These are phyloP conservation scores for Blepharisma stoltei DNA, from an alignment of 73 alveolate genomes.

Conservation along the genomic window DNA sequence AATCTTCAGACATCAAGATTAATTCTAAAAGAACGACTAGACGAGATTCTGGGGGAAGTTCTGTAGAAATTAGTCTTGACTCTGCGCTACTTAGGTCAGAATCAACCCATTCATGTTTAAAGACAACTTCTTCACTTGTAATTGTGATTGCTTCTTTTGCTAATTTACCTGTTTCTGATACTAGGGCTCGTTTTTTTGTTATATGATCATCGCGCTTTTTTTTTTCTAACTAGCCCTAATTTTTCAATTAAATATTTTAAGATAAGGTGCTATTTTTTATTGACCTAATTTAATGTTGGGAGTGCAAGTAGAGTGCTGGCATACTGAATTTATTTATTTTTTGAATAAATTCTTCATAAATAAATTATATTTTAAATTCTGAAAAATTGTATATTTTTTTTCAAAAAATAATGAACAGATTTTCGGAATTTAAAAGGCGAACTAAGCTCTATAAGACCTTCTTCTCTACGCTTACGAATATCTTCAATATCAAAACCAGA, in stretches of 20 bases:
- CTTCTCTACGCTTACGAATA: not conserved
- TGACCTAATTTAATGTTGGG: too few species aligned
- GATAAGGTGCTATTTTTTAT: too few species aligned
- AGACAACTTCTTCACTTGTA: not conserved
- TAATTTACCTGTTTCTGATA: not conserved
- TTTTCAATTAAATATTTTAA: too few species aligned
- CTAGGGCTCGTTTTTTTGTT: not conserved
- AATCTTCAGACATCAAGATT: not conserved
- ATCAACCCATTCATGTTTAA: not conserved
- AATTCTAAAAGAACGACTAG: not conserved
- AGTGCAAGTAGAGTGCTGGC: too few species aligned
- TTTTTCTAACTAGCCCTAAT: not conserved
- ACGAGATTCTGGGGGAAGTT: not conserved
- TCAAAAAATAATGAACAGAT: too few species aligned
- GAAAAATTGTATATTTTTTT: too few species aligned
- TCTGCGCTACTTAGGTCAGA: not conserved
- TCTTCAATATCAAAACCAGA: conserved; percentile 11
- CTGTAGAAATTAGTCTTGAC: not conserved
- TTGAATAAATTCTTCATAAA: too few species aligned
- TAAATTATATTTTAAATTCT: too few species aligned
- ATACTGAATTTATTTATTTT: too few species aligned
- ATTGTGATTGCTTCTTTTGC: not conserved
- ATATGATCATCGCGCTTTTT: conserved; percentile 14
- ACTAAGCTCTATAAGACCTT: conserved; percentile 4
- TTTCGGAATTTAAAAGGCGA: too few species aligned